Base-by-base conservation (phyloP, 2,329 filamentous ascomycete species). In the Calonectria pseudoreteaudii region DNA sequence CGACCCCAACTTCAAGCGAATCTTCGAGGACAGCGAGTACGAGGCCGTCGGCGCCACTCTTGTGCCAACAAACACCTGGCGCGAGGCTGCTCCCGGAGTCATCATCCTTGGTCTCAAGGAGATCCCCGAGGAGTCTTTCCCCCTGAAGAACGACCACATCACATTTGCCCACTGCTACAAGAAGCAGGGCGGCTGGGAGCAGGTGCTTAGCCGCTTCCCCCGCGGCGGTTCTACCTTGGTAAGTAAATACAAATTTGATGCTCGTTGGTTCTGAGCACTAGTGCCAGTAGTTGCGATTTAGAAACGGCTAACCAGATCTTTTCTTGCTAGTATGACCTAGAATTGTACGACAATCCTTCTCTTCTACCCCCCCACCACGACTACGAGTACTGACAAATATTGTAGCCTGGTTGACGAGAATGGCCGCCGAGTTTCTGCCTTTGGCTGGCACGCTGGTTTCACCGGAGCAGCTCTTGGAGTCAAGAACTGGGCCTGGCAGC, bases 401-500 rank as follows among this genome's bases (percentile, higher is more conserved):
- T 47, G 8, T 23, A 47, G 44, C 44, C n/a, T 47, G 20, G 44
- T 47, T 47, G 44, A 23, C n/a, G 44, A 47, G n/a, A 47, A 47
- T 13, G 44, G 44, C 2, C 44, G 44, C 13, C 44, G 44, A 47
- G 44, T 47, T 23, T 47, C 44, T 11, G 92, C 92, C 1, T 95
- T 95, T 80, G 90, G 93, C 18, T 94, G 92, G 84, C 91, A 93
- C 74, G 95, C 94, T 36, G 95, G 94, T 26, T 97, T 94, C 82
- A 92, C 93, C 6, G 92, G 93, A 41, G 90, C 93, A 50, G 94
- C 94, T 11, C 87, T 96, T 66, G 94, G 93, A 31, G 85, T 97
- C 49, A 90, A 95, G 89, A 91, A 92, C 56, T 98, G 96, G 94
- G 91, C 94, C 14, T 94, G 93, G 90, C 95, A 98, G 85, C 88